phyloP scores from a whole-genome alignment of 352 stramenopile genomes.

The Phytophthora palmivora region DNA sequence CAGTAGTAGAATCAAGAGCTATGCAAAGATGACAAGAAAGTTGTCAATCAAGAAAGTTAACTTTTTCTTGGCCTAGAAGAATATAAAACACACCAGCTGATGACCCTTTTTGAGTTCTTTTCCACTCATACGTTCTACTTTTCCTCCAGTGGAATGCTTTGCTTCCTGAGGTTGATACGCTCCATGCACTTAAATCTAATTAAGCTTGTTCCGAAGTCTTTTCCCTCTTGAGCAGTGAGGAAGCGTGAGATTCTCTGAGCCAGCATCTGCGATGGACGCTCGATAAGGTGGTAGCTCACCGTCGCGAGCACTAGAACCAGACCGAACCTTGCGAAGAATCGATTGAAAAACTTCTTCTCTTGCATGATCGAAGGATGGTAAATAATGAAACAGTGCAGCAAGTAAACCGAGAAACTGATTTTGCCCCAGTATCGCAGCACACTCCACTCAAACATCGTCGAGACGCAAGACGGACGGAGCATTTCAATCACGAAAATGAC shows the following conservation, averaged over 20 bases:
- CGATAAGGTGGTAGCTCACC: constrained; percentile 37
- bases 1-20: too few species aligned
- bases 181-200: constrained; percentile 27
- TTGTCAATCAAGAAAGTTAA: constrained; percentile 17
- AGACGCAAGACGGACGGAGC: constrained; percentile 29
- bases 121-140: constrained; percentile 15
- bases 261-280: constrained; percentile 24
- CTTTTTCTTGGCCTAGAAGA: too few species aligned
- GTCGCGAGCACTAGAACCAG: constrained; percentile 37
- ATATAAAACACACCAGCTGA: too few species aligned
- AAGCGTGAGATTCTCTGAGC: constrained; percentile 2
- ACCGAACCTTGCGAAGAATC: constrained; percentile 36
- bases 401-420: constrained; percentile 33
- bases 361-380: constrained; percentile 20
- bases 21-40: too few species aligned
- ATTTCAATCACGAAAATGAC: constrained; percentile 31
- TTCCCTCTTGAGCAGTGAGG: constrained; percentile 8
- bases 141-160: constrained; percentile 11
- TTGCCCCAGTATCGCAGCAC: constrained; percentile 36
- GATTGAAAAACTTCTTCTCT: constrained; percentile 41
- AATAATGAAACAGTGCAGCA: constrained; percentile 37
- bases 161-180: constrained; percentile 19
- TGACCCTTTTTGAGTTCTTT: too few species aligned
- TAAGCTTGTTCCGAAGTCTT: constrained; percentile 2
- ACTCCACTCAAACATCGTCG: constrained; percentile 36